Evolutionary conservation across 345 rosid genomes (phyloP).

Genomic region (Litchi chinensis): DNA sequence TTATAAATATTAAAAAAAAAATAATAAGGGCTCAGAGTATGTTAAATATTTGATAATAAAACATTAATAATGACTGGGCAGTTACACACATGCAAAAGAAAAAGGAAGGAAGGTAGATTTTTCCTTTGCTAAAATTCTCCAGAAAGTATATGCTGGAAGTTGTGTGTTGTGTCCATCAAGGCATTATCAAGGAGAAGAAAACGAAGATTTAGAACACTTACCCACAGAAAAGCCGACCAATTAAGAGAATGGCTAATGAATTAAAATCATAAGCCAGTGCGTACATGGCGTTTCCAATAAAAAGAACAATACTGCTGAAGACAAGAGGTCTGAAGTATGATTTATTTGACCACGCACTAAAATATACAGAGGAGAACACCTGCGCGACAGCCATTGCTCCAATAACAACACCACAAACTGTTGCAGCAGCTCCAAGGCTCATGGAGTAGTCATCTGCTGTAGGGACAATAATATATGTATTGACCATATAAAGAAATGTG

Average conservation of each 20-base stretch:
- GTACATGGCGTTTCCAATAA: slow-evolving; percentile 81
- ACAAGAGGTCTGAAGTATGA: slow-evolving; percentile 97
- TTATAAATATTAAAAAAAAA: not conserved
- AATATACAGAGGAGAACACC: slow-evolving; percentile 94
- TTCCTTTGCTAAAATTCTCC: not conserved
- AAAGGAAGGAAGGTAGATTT: not conserved
- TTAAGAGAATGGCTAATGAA: slow-evolving; percentile 69
- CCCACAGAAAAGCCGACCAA: slow-evolving; percentile 98
- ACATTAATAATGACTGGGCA: slow-evolving; percentile 2
- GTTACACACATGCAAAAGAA: not conserved
- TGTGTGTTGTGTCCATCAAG: slow-evolving; percentile 12
- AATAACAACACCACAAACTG: slow-evolving; percentile 96
- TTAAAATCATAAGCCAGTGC: slow-evolving; percentile 89
- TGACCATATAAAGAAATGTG: slow-evolving; percentile 95
- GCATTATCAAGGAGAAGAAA: not conserved
- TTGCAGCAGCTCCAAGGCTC: slow-evolving; percentile 98
- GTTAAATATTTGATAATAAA: not conserved
- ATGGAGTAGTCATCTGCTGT: slow-evolving; percentile 93
- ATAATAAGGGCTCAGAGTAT: not conserved
- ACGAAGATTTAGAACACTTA: slow-evolving; percentile 40
- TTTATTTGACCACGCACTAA: slow-evolving; percentile 97
- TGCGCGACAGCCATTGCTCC: slow-evolving; percentile 99
- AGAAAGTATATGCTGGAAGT: slow-evolving; percentile 4
- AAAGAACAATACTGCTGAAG: slow-evolving; percentile 84
- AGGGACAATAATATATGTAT: slow-evolving; percentile 91